These are phyloP conservation scores for Laburnicola sp. DNA, from an alignment of 2,329 filamentous ascomycete species.

Conservation along the genomic window DNA sequence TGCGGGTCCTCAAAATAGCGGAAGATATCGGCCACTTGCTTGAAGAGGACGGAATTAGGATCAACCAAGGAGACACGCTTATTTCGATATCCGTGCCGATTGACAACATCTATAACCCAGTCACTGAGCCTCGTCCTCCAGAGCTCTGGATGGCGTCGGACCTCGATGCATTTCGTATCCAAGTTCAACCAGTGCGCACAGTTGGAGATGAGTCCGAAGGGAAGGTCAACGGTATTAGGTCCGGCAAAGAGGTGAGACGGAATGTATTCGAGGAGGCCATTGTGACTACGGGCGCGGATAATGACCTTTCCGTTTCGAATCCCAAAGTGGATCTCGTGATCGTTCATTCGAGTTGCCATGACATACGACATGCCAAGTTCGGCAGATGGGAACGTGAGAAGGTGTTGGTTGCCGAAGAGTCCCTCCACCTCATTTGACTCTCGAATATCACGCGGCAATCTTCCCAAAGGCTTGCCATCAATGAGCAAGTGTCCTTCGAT, in stretches of 20 bases:
- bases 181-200: constrained; percentile 64
- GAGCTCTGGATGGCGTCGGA: constrained; percentile 51
- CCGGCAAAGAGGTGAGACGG: constrained; percentile 30
- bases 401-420: constrained; percentile 58
- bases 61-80: constrained; percentile 49
- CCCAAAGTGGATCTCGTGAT: constrained; percentile 59
- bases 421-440: constrained; percentile 49
- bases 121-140: constrained; percentile 44
- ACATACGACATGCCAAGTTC: constrained; percentile 55
- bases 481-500: constrained; percentile 53
- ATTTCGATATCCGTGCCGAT: constrained; percentile 33
- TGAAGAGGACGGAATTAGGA: constrained; percentile 49
- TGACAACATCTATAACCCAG: constrained; percentile 45
- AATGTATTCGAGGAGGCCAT: constrained; percentile 40
- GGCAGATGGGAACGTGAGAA: constrained; percentile 57
- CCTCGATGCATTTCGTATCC: constrained; percentile 50
- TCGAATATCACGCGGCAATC: constrained; percentile 56
- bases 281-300: constrained; percentile 44
- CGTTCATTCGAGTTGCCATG: constrained; percentile 41
- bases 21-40: constrained; percentile 51
- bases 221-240: constrained; percentile 52
- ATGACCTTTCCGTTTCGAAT: constrained; percentile 45
- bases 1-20: constrained; percentile 51
- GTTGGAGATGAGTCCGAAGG: constrained; percentile 52
- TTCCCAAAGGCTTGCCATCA: constrained; percentile 53